These are phyloP conservation scores for Metschnikowia drakensbergensis DNA, from an alignment of 805 yeast species.

Conservation along the genomic window DNA sequence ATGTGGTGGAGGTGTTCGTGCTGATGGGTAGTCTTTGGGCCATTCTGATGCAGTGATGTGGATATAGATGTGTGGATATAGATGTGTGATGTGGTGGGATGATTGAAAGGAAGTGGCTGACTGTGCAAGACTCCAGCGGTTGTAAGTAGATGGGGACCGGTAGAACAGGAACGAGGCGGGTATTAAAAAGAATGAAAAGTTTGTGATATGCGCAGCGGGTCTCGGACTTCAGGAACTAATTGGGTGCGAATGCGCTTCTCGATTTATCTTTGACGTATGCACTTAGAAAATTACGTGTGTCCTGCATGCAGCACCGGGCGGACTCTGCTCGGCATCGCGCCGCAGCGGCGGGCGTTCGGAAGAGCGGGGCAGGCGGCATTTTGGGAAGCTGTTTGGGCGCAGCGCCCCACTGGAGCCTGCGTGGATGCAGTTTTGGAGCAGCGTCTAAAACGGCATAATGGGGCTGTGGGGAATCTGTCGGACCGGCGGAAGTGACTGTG, in stretches of 20 bases:
- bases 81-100: not conserved
- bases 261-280: constrained; percentile 3
- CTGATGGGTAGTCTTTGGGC: constrained; percentile 11
- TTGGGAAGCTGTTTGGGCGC: not conserved
- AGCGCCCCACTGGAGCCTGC: too few relatives aligned
- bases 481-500: not conserved
- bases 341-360: not conserved
- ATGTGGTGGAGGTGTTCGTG: constrained; percentile 21
- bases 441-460: too few relatives aligned
- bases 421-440: too few relatives aligned
- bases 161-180: not conserved
- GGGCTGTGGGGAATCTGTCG: not conserved
- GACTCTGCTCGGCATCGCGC: not conserved
- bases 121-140: too few relatives aligned
- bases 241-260: constrained; percentile 5
- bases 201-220: constrained; percentile 1
- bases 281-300: constrained; percentile 2
- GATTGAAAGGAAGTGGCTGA: not conserved
- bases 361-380: too few relatives aligned
- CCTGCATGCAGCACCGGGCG: not conserved
- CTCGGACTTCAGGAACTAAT: constrained; percentile 1
- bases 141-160: not conserved
- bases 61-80: not conserved
- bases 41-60: not conserved
- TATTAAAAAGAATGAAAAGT: not conserved